These are phyloP conservation scores for Solanum bukasovii DNA, from an alignment of 257 asterid genomes.

Conservation along the genomic window DNA sequence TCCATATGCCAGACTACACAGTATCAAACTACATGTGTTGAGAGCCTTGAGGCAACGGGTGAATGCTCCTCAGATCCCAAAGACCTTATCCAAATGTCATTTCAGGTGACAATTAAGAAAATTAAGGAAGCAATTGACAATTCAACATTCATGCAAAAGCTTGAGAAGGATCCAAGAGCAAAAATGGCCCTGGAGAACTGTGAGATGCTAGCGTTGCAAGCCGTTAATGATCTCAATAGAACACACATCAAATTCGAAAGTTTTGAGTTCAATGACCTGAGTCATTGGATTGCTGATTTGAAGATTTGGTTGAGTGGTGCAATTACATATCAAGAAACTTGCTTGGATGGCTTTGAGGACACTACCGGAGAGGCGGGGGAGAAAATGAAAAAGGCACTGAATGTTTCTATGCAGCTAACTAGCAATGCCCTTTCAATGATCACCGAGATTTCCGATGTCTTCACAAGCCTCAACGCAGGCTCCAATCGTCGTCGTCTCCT, in stretches of 20 bases:
- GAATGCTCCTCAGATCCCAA: constrained; percentile 47
- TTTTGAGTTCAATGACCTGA: constrained; percentile 40
- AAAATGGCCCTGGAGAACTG: constrained; percentile 48
- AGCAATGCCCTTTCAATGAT: constrained; percentile 91
- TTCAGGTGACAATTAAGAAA: constrained; percentile 24
- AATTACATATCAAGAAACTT: constrained; percentile 69
- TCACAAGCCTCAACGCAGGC: constrained; percentile 28
- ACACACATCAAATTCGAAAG: constrained; percentile 28
- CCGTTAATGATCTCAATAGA: constrained; percentile 43
- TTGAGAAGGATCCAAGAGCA: constrained; percentile 32
- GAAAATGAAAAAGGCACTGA: constrained; percentile 40
- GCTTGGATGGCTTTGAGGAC: constrained; percentile 58
- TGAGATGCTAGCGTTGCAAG: constrained; percentile 32
- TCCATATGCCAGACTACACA: constrained; percentile 57
- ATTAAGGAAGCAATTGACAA: constrained; percentile 28
- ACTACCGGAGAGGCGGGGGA: constrained; percentile 43
- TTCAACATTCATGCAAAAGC: constrained; percentile 24
- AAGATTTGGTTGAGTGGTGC: constrained; percentile 84
- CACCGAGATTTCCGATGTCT: constrained; percentile 41
- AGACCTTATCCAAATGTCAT: constrained; percentile 48
- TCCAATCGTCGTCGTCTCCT: constrained; percentile 46
- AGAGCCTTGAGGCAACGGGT: constrained; percentile 29
- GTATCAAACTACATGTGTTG: constrained; percentile 43
- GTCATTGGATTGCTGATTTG: constrained; percentile 35
- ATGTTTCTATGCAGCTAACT: constrained; percentile 42